phyloP scores from a whole-genome alignment of 805 yeast genomes.

The Kuraishia capsulata region DNA sequence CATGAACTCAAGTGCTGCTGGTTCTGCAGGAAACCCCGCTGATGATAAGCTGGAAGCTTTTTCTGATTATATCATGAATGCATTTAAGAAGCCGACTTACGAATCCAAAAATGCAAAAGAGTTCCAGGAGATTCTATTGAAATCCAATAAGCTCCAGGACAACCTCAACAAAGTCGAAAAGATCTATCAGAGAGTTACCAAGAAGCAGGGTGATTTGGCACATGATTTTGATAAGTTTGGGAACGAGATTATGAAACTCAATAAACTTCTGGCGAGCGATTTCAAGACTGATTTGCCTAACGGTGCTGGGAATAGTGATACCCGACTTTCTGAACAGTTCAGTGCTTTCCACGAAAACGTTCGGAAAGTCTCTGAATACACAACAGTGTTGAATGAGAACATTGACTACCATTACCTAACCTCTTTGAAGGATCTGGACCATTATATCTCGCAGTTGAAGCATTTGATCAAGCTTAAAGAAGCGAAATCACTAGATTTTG shows the following conservation, averaged over 20 bases:
- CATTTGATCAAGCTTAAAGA: constrained; percentile 76
- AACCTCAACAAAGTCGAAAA: constrained; percentile 72
- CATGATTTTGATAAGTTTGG: constrained; percentile 67
- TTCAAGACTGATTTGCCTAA: constrained; percentile 5
- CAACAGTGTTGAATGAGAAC: constrained; percentile 24
- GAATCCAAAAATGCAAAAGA: constrained; percentile 56
- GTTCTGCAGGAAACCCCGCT: constrained; percentile 12
- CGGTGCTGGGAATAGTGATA: constrained; percentile 8
- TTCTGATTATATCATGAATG: constrained; percentile 89
- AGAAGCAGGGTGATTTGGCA: constrained; percentile 64
- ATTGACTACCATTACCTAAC: constrained; percentile 78
- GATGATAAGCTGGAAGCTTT: constrained; percentile 49
- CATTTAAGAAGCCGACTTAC: constrained; percentile 66
- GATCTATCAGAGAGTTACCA: constrained; percentile 63
- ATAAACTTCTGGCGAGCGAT: constrained; percentile 25
- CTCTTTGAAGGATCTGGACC: constrained; percentile 79
- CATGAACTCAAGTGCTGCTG: constrained; percentile 3
- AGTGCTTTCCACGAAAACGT: constrained; percentile 30
- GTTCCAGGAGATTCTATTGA: constrained; percentile 74
- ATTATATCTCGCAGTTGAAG: constrained; percentile 59
- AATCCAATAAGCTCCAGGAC: constrained; percentile 76
- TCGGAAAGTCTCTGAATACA: constrained; percentile 20
- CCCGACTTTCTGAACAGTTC: constrained; percentile 14
- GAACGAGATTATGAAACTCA: constrained; percentile 58
- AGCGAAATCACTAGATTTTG: constrained; percentile 85